Evolutionary conservation across 2,329 filamentous ascomycete species (phyloP).

Genomic region (Zalaria obscura): DNA sequence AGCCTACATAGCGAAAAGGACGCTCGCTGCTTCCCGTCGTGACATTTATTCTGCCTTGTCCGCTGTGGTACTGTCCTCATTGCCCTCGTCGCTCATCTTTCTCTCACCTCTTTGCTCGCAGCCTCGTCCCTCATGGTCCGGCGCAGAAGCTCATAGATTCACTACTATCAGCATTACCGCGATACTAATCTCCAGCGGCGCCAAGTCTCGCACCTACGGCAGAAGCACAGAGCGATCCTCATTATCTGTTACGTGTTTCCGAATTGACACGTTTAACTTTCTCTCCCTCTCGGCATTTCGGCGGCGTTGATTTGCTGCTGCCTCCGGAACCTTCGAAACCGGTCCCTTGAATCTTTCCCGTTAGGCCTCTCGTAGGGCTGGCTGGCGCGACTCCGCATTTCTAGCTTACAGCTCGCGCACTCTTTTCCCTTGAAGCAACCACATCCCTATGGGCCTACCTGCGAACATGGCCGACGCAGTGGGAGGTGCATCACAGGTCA

Average conservation of each 20-base stretch:
- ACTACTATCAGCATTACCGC: conserved; percentile 2
- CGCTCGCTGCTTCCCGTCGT: too few relatives aligned
- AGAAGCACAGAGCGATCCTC: too few relatives aligned
- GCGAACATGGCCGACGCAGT: conserved; percentile 24
- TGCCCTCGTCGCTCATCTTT: too few relatives aligned
- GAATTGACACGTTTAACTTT: too few relatives aligned
- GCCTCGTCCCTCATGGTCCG: too few relatives aligned
- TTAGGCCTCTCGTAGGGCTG: conserved; percentile 5
- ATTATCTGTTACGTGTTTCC: too few relatives aligned
- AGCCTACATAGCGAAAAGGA: too few relatives aligned
- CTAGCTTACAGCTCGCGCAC: not conserved
- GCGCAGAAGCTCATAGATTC: too few relatives aligned
- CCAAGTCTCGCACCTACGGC: not conserved
- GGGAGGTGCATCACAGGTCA: conserved; percentile 20
- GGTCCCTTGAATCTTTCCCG: conserved; percentile 4
- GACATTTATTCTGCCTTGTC: too few relatives aligned
- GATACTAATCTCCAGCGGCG: conserved; percentile 2
- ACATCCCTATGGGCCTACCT: conserved; percentile 14
- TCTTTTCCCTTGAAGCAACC: conserved; percentile 14
- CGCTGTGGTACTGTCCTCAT: too few relatives aligned
- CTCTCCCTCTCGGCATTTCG: not conserved
- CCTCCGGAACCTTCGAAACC: too few relatives aligned
- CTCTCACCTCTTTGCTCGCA: too few relatives aligned
- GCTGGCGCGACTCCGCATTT: not conserved
- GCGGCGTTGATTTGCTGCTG: not conserved